Percentiles rank a stretch among this genome's conserved stretches.
Evolutionary conservation across 2,329 filamentous ascomycete species (phyloP).

Genomic region (Penicillium sp.): DNA sequence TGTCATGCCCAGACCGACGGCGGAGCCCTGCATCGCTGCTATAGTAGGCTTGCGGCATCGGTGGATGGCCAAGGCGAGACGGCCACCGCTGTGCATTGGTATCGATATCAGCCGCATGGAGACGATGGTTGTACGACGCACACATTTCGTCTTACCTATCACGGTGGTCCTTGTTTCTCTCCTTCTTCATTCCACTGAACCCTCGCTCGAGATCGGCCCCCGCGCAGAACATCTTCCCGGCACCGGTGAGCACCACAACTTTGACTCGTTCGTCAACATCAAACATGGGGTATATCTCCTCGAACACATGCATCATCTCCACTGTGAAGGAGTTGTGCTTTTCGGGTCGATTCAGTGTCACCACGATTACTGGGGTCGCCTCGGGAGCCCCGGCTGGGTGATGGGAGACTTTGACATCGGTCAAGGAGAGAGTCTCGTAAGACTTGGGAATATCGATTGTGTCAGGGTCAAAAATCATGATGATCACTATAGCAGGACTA

Average conservation of each 20-base stretch:
- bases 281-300: conserved; percentile 1
- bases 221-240: conserved; percentile 10
- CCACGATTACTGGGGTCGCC: conserved; percentile 46
- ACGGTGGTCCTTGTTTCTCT: conserved; percentile 2
- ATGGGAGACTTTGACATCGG: conserved; percentile 35
- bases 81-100: conserved; percentile 1
- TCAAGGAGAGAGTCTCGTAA: conserved; percentile 29
- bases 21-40: not conserved
- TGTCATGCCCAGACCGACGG: conserved; percentile 7
- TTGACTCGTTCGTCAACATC: conserved; percentile 12
- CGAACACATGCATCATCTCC: conserved; percentile 48
- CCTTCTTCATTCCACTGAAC: conserved; percentile 2
- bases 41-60: conserved; percentile 6
- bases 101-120: not conserved
- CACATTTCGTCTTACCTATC: not conserved
- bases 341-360: conserved; percentile 54
- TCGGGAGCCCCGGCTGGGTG: conserved; percentile 46
- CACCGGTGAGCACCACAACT: conserved; percentile 9
- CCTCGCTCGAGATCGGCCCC: conserved; percentile 9
- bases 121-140: not conserved
- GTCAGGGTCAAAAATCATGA: conserved; percentile 7
- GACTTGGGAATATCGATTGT: conserved; percentile 26
- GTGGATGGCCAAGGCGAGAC: conserved; percentile 3
- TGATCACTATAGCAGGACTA: not conserved
- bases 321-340: conserved; percentile 59